Conservation (phyloP, 192 early-diverging fungal species). For the Backusella australiensis region DNA sequence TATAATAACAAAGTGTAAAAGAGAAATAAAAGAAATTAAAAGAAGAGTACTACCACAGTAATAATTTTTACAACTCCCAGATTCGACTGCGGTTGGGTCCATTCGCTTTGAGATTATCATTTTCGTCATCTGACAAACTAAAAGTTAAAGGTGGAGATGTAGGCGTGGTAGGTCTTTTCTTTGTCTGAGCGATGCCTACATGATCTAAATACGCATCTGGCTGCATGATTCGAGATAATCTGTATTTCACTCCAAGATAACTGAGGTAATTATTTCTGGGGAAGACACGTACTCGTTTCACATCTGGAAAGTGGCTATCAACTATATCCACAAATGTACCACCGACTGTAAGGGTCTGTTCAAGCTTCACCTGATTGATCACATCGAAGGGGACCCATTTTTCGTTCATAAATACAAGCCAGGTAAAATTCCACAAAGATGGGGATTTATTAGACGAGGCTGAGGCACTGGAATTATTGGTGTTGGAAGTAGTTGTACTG, state of each 20-base stretch:
- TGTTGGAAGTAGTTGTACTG: not conserved
- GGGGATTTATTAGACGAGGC: not conserved
- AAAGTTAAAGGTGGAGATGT: not conserved
- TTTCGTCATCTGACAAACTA: constrained; percentile 2
- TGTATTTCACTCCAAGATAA: constrained; percentile 39
- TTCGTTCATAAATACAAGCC: constrained; percentile 34
- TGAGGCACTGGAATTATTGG: not conserved
- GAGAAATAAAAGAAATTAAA: not conserved
- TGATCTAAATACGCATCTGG: constrained; percentile 38
- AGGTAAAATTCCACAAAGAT: constrained; percentile 22
- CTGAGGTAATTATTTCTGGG: constrained; percentile 34
- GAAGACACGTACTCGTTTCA: constrained; percentile 35
- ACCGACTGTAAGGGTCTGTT: constrained; percentile 31
- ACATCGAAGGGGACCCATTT: constrained; percentile 36
- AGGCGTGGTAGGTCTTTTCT: constrained; percentile 12
- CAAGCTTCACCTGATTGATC: constrained; percentile 30
- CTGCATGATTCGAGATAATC: constrained; percentile 37
- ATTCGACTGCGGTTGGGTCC: not conserved
- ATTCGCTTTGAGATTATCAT: not conserved
- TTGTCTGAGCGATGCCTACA: constrained; percentile 18
- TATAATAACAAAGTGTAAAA: not conserved
- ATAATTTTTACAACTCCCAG: not conserved
- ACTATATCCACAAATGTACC: constrained; percentile 36
- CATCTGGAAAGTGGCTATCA: constrained; percentile 31
- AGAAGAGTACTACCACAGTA: not conserved